A percentile compares a stretch with the other conserved stretches of the same genome.
These are phyloP conservation scores for Sphaerulina musiva DNA, from an alignment of 2,329 filamentous ascomycete genomes.

Conservation along the genomic window DNA sequence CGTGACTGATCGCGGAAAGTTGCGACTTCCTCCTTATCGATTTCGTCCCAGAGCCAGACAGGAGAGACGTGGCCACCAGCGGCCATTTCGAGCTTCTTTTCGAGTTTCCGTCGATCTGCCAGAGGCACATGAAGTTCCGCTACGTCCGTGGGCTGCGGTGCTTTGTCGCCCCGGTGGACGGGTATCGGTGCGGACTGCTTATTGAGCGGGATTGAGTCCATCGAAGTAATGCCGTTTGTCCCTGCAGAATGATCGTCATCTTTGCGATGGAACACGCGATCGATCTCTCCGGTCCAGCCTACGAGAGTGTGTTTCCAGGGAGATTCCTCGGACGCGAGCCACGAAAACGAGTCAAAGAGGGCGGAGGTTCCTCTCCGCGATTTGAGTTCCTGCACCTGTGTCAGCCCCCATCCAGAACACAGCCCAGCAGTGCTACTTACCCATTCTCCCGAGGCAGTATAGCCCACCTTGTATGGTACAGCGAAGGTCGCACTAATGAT, in stretches of 20 bases:
- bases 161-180: constrained; percentile 51
- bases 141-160: constrained; percentile 36
- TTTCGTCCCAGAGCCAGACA: constrained; percentile 80
- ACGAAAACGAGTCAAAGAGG: constrained; percentile 82
- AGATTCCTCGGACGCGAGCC: constrained; percentile 74
- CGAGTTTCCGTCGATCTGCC: constrained; percentile 65
- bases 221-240: constrained; percentile 23
- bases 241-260: constrained; percentile 18
- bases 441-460: constrained; percentile 51
- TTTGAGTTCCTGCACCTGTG: constrained; percentile 56
- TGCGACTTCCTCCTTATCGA: constrained; percentile 59
- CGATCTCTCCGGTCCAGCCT: constrained; percentile 82
- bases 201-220: constrained; percentile 53
- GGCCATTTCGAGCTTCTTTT: constrained; percentile 65
- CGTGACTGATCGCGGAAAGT: constrained; percentile 72
- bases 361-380: constrained; percentile 81
- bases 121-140: constrained; percentile 66
- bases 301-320: constrained; percentile 90
- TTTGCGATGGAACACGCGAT: constrained; percentile 28
- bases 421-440: constrained; percentile 33
- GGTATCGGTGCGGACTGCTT: constrained; percentile 75
- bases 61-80: constrained; percentile 73
- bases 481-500: constrained; percentile 60
- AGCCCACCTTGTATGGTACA: constrained; percentile 55
- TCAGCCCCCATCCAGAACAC: background rate